Evolutionary conservation across 768 basidiomycete species (phyloP), one percentile per base, ranked within the genome.

Genomic region (Psilocybe tampanensis): DNA sequence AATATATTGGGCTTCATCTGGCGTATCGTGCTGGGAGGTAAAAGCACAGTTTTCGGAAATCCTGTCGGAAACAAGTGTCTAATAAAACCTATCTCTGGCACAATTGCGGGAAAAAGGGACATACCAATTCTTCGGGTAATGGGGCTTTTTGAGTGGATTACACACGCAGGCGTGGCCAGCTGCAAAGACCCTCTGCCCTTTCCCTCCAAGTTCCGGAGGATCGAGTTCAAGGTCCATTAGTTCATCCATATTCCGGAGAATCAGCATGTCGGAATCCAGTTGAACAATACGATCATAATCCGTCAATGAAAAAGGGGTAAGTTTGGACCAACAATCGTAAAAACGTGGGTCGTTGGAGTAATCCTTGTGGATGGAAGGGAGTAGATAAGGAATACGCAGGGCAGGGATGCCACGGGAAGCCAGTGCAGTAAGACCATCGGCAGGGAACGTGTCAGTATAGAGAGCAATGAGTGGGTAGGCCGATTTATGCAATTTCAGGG

Each of bases 241-340:
- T 32, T 53, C 52, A 21, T 53, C 52, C 52, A 53, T 53, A 24
- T 53, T 53, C 32, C 21, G 43, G 17, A 53, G 52, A n/a, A 53
- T 44, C n/a, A 53, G 52, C 52, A 53, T 53, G 43, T 53, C 52
- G 52, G 39, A 43, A 33, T 53, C 52, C 24, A 53, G 41, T 41
- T 53, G 52, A 21, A 53, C 52, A 41, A 53, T 44, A 32, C 52
- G 52, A 32, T 53, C 52, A 33, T 53, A 53, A 32, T 53, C 52
- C 29, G 41, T 53, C 11, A 53, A 29, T 44, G 52, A 53, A 42
- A 53, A 53, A 53, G 52, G 52, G 42, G 52, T 53, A 53, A 53
- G 52, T 24, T 53, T 53, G 42, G 52, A 53, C 52, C 52, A 53
- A 41, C 52, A 53, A 42, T 53, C 52, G 43, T 53, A 53, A 19